phyloP scores from a whole-genome alignment of 2,329 filamentous ascomycete species.

The Penicillium sp. region DNA sequence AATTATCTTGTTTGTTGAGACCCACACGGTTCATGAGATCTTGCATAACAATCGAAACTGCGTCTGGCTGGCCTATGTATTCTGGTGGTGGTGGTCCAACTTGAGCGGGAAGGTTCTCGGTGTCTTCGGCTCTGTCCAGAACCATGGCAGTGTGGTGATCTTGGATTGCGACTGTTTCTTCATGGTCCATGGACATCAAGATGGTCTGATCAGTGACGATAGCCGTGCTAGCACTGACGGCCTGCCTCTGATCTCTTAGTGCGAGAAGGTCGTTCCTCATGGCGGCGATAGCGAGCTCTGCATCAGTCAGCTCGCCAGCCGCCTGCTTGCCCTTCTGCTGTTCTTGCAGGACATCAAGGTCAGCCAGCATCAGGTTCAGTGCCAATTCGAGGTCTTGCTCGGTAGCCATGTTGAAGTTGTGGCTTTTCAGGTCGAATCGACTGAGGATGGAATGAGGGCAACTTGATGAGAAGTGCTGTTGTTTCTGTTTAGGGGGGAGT shows the following conservation, averaged over 20 bases:
- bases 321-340: slow-evolving; percentile 2
- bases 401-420: not conserved
- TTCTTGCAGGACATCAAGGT: not conserved
- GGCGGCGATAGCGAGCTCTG: not conserved
- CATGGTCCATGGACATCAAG: not conserved
- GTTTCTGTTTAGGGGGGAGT: not conserved
- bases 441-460: not conserved
- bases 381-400: not conserved
- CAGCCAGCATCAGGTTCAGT: not conserved
- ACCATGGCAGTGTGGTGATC: not conserved
- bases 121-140: not conserved
- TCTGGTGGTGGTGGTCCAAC: not conserved
- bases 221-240: slow-evolving; percentile 1
- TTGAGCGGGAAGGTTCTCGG: too few species aligned
- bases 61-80: not conserved
- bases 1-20: not conserved
- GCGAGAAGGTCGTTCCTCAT: not conserved
- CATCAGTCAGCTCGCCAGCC: not conserved
- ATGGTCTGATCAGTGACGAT: slow-evolving; percentile 2
- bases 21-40: not conserved
- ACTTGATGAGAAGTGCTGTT: too few species aligned
- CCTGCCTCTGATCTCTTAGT: not conserved
- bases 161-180: not conserved
- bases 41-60: not conserved
- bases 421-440: not conserved